These are phyloP conservation scores for Yamadazyma taylorii DNA, from an alignment of 1,139 yeast species.

Conservation along the genomic window DNA sequence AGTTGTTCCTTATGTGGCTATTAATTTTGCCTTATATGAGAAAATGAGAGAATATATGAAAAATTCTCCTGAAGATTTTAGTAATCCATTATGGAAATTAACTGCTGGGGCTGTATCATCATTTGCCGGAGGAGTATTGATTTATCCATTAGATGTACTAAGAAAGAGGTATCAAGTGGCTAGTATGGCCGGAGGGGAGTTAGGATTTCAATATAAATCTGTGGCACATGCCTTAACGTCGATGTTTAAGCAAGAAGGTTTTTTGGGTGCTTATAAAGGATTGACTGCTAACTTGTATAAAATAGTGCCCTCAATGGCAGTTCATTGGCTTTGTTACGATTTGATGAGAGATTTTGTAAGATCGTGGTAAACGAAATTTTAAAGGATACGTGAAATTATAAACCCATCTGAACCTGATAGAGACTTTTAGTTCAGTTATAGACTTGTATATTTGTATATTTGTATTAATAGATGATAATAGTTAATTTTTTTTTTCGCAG, in stretches of 20 bases:
- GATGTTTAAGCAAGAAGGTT: conserved; percentile 73
- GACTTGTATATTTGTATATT: no score
- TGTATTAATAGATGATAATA: no score
- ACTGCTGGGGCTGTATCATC: conserved; percentile 76
- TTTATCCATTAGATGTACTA: conserved; percentile 88
- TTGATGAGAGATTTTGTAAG: conserved; percentile 47
- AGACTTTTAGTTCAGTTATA: background rate
- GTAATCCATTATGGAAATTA: conserved; percentile 58
- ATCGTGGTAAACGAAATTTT: conserved; percentile 26
- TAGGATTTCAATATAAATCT: conserved; percentile 78
- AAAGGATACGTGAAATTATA: no score
- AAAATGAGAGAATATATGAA: conserved; percentile 61
- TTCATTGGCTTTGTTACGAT: conserved; percentile 89
- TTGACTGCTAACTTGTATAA: conserved; percentile 85
- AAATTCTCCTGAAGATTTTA: conserved; percentile 32
- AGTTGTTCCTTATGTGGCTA: conserved; percentile 94
- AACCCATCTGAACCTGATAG: no score
- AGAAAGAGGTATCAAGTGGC: conserved; percentile 91
- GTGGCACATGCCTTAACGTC: conserved; percentile 69
- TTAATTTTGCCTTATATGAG: conserved; percentile 90
- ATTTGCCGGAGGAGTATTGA: conserved; percentile 73
- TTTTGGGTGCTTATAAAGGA: conserved; percentile 83
- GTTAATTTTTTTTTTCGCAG: no score
- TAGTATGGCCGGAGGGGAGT: conserved; percentile 71
- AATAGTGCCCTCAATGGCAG: conserved; percentile 94